Conservation (phyloP, 345 rosid genomes). For the Crucihimalaya himalaica region DNA sequence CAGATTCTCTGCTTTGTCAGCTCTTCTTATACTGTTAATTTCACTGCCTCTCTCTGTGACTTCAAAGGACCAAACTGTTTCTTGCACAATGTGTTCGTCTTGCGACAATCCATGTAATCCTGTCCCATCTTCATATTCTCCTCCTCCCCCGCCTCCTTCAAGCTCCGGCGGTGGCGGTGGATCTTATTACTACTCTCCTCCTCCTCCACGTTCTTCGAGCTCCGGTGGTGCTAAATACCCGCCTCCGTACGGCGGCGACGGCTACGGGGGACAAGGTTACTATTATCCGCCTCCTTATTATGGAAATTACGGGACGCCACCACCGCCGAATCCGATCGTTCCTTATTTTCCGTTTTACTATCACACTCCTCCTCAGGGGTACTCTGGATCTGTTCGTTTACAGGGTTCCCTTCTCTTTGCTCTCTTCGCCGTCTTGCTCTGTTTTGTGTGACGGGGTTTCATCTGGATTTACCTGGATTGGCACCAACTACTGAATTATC, state of each 20-base stretch:
- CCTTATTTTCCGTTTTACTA: slow-evolving; percentile 96
- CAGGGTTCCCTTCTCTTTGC: slow-evolving; percentile 7
- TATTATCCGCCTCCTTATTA: slow-evolving; percentile 61
- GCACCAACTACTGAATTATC: background rate
- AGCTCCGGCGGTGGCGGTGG: slow-evolving; percentile 49
- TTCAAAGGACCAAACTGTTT: slow-evolving; percentile 56
- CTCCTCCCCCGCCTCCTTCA: slow-evolving; percentile 69
- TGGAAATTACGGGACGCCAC: slow-evolving; percentile 56
- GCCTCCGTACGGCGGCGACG: slow-evolving; percentile 57
- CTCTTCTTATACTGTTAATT: slow-evolving; percentile 29
- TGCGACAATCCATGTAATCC: slow-evolving; percentile 69
- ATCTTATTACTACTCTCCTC: slow-evolving; percentile 49
- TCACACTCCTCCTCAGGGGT: slow-evolving; percentile 65
- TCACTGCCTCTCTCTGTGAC: slow-evolving; percentile 32
- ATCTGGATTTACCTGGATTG: slow-evolving; percentile 3
- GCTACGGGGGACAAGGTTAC: slow-evolving; percentile 54
- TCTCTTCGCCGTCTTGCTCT: slow-evolving; percentile 30
- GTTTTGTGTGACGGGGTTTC: slow-evolving; percentile 32
- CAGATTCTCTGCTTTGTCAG: slow-evolving; percentile 28
- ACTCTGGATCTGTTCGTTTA: slow-evolving; percentile 25
- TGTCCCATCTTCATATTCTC: slow-evolving; percentile 49
- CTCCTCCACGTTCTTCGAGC: slow-evolving; percentile 70
- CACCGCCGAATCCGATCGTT: slow-evolving; percentile 96
- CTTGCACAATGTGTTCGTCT: slow-evolving; percentile 87
- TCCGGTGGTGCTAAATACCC: slow-evolving; percentile 51